A percentile compares a stretch with the other conserved stretches of the same genome.
phyloP scores from a whole-genome alignment of 75 land plant species.

The Sequoia sempervirens region DNA sequence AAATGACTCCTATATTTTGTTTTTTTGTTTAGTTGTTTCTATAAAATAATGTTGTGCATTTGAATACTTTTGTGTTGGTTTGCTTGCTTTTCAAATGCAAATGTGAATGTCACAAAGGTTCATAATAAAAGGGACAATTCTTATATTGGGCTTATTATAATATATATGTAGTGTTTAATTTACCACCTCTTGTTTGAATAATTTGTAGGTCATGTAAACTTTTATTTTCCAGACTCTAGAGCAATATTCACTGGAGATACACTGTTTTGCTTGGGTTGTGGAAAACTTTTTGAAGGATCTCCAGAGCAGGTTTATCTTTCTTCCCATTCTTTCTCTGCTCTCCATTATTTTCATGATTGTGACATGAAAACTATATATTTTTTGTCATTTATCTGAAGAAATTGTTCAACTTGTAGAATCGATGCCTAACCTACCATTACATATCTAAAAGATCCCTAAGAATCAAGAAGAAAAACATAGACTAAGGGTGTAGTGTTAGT shows the following conservation, averaged over 20 bases:
- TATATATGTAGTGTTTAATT: neutral
- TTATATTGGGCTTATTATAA: neutral
- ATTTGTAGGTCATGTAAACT: slow-evolving; percentile 79
- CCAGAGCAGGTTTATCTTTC: slow-evolving; percentile 58
- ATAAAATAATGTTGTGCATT: neutral
- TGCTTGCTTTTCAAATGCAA: neutral
- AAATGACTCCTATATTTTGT: neutral
- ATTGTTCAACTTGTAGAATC: neutral
- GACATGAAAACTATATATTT: neutral
- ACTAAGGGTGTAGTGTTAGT: too few relatives aligned
- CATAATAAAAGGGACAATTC: neutral
- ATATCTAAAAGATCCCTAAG: neutral
- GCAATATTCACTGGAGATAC: slow-evolving; percentile 96
- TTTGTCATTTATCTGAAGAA: neutral
- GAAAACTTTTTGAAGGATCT: slow-evolving; percentile 95
- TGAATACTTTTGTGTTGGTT: neutral
- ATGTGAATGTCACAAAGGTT: neutral
- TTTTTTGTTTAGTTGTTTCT: neutral
- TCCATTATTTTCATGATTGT: neutral
- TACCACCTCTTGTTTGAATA: neutral
- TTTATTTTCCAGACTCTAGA: slow-evolving; percentile 65
- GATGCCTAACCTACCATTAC: neutral
- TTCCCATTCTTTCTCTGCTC: slow-evolving; percentile 3
- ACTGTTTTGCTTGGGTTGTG: slow-evolving; percentile 91
- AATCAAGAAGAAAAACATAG: neutral